Evolutionary conservation across 768 basidiomycete species (phyloP).

Genomic region (Russula foetens): DNA sequence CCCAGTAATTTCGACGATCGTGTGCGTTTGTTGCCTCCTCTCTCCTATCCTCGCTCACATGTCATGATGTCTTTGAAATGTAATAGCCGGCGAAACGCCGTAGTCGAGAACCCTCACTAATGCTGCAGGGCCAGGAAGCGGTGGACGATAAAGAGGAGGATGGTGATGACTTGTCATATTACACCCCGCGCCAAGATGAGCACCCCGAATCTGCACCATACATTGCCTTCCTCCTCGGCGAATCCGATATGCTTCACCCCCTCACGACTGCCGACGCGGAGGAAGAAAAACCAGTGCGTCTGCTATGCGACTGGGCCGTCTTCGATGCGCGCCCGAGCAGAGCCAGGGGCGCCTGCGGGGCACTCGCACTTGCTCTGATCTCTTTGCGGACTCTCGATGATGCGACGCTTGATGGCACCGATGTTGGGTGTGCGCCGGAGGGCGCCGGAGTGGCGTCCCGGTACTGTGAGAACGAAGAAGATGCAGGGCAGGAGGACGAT

Average conservation of each 20-base stretch:
- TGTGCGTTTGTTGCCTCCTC: not conserved
- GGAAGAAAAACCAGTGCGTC: constrained; percentile 44
- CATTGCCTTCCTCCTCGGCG: constrained; percentile 24
- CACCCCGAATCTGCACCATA: constrained; percentile 5
- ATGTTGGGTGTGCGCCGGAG: constrained; percentile 29
- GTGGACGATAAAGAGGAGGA: not conserved
- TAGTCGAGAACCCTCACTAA: not conserved
- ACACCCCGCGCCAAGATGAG: constrained; percentile 9
- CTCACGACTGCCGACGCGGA: not conserved
- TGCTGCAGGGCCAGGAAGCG: not conserved
- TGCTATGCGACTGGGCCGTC: constrained; percentile 49
- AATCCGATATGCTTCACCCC: constrained; percentile 10
- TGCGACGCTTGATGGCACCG: constrained; percentile 33
- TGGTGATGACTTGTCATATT: not conserved
- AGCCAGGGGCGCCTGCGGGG: not conserved
- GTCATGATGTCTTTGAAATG: not conserved
- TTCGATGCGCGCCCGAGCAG: constrained; percentile 40
- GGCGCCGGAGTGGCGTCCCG: constrained; percentile 49
- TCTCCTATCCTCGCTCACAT: not conserved
- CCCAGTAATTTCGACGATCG: not conserved
- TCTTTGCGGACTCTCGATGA: constrained; percentile 34
- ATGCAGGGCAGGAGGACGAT: constrained; percentile 25
- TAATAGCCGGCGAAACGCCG: constrained; percentile 8
- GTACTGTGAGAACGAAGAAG: constrained; percentile 32
- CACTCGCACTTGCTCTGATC: constrained; percentile 36